Percentiles rank a stretch among this genome's conserved stretches.
phyloP scores from a whole-genome alignment of 2,329 filamentous ascomycete species.

The Zalaria sp. region DNA sequence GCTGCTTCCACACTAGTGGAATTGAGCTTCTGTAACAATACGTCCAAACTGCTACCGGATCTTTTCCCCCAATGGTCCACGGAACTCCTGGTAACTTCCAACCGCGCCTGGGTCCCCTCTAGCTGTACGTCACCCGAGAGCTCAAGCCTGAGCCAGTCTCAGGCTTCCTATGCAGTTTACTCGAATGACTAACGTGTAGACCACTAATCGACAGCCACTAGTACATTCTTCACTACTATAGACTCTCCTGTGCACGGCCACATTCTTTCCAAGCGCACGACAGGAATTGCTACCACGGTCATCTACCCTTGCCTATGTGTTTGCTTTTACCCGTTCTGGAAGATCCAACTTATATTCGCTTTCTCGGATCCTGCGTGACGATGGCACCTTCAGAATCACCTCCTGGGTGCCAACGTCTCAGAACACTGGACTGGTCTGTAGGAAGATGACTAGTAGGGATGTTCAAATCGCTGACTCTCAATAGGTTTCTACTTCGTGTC shows the following conservation, averaged over 20 bases:
- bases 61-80: background rate
- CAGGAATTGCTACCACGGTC: background rate
- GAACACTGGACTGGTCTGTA: no score
- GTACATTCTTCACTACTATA: background rate
- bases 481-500: constrained; percentile 3
- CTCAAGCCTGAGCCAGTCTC: background rate
- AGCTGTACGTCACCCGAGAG: background rate
- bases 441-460: background rate
- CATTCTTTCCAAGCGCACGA: background rate
- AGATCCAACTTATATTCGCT: background rate
- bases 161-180: background rate
- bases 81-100: background rate
- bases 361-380: background rate
- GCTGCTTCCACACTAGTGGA: background rate
- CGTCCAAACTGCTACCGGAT: no score
- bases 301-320: background rate
- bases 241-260: background rate
- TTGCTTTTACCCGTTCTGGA: background rate
- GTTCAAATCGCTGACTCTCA: constrained; percentile 1
- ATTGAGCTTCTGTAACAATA: background rate
- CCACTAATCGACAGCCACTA: background rate
- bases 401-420: background rate
- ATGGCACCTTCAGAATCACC: background rate
- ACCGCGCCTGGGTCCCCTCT: background rate
- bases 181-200: background rate